A percentile compares a stretch with the other conserved stretches of the same genome.
These are phyloP conservation scores for Spiraea crenata DNA, from an alignment of 331 rosid genomes.

Conservation along the genomic window DNA sequence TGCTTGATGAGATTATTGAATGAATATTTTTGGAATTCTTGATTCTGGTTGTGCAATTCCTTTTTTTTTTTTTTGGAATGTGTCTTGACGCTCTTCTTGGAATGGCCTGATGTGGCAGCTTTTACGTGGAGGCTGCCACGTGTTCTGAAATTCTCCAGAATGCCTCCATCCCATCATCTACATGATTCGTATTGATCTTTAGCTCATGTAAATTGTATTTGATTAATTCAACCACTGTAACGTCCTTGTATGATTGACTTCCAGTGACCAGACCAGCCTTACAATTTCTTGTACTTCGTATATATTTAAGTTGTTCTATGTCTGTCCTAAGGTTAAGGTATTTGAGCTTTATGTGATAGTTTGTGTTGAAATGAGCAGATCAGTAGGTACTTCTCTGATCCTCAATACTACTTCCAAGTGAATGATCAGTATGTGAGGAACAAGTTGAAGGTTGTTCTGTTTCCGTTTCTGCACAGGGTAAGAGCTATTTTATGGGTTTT, in stretches of 20 bases:
- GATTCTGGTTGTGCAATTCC: background rate
- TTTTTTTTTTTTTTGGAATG: background rate
- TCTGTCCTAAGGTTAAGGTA: background rate
- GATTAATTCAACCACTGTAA: background rate
- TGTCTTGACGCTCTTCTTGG: background rate
- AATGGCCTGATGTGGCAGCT: too few relatives aligned
- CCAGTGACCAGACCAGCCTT: background rate
- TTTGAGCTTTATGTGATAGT: background rate
- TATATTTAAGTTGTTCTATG: background rate
- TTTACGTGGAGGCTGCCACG: too few relatives aligned
- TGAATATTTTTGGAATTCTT: background rate
- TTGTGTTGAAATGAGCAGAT: slow-evolving; percentile 52
- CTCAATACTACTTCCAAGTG: slow-evolving; percentile 97
- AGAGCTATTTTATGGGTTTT: slow-evolving; percentile 20
- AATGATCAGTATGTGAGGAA: slow-evolving; percentile 93
- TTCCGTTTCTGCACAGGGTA: slow-evolving; percentile 97
- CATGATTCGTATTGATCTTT: background rate
- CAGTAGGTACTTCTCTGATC: slow-evolving; percentile 92
- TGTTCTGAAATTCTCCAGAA: too few relatives aligned
- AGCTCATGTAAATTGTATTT: background rate
- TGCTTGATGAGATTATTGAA: background rate
- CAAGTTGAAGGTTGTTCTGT: slow-evolving; percentile 92
- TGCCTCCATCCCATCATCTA: too few relatives aligned
- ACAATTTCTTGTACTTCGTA: background rate
- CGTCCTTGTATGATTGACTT: background rate